Conservation (phyloP, 768 basidiomycete species). For the Auricularia heimuer region DNA sequence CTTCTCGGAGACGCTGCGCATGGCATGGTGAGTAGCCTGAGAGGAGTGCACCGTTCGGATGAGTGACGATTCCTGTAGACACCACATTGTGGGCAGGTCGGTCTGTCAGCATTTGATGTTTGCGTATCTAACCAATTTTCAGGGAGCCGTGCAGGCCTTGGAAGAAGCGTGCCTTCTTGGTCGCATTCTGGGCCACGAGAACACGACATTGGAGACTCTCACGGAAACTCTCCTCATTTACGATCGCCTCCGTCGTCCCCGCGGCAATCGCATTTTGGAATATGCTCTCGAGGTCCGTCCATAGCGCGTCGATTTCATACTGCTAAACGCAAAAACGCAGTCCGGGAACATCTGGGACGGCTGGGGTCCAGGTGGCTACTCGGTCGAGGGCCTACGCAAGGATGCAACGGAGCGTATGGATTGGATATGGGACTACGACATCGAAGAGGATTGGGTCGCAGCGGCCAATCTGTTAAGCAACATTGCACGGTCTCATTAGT, state of each 20-base stretch:
- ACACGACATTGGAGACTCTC: constrained; percentile 7
- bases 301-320: not conserved
- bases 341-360: not conserved
- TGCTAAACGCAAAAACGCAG: not conserved
- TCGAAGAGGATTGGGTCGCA: not conserved
- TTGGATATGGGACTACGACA: not conserved
- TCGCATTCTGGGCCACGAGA: constrained; percentile 12
- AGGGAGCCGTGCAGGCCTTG: not conserved
- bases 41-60: not conserved
- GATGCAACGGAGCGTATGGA: not conserved
- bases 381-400: not conserved
- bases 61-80: not conserved
- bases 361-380: not conserved
- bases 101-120: not conserved
- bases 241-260: constrained; percentile 14
- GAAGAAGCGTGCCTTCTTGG: constrained; percentile 20
- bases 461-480: no score
- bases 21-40: not conserved
- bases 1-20: not conserved
- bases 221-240: constrained; percentile 12
- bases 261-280: constrained; percentile 8
- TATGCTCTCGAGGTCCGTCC: not conserved
- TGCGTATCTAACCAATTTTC: not conserved
- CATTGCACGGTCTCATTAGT: no score
- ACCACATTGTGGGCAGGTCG: not conserved